A percentile compares a stretch with the other conserved stretches of the same genome.
phyloP scores from a whole-genome alignment of 345 rosid genomes.

The Rhizophora mangle region DNA sequence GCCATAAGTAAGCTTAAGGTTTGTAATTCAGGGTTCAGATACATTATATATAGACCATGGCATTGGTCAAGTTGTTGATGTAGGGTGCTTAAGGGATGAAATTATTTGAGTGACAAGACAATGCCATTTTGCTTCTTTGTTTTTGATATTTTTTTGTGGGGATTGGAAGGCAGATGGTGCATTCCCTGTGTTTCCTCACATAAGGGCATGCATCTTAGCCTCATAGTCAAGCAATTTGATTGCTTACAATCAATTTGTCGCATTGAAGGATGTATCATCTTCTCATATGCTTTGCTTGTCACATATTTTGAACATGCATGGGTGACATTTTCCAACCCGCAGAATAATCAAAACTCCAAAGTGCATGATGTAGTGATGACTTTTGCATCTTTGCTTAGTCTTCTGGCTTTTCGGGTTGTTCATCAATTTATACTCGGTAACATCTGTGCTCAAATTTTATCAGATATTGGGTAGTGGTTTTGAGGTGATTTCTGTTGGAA shows the following conservation, averaged over 20 bases:
- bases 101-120: background rate
- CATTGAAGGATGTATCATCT: too few relatives aligned
- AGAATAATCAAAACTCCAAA: too few relatives aligned
- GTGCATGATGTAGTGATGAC: background rate
- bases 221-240: too few relatives aligned
- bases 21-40: background rate
- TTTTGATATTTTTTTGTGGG: too few relatives aligned
- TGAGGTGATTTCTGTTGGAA: constrained; percentile 87
- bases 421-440: background rate
- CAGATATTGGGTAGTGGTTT: constrained; percentile 84
- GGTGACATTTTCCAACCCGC: background rate
- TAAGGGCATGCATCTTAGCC: too few relatives aligned
- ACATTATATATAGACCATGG: background rate
- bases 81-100: background rate
- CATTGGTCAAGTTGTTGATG: background rate
- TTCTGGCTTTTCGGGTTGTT: background rate
- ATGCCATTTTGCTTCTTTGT: too few relatives aligned
- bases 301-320: background rate
- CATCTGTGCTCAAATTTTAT: background rate
- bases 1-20: constrained; percentile 95
- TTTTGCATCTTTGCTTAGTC: background rate
- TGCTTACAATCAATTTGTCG: too few relatives aligned
- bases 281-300: too few relatives aligned
- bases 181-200: too few relatives aligned
- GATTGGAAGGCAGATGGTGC: too few relatives aligned